Conservation (phyloP, 108 stramenopile species). For the Aureococcus anophagefferens region DNA sequence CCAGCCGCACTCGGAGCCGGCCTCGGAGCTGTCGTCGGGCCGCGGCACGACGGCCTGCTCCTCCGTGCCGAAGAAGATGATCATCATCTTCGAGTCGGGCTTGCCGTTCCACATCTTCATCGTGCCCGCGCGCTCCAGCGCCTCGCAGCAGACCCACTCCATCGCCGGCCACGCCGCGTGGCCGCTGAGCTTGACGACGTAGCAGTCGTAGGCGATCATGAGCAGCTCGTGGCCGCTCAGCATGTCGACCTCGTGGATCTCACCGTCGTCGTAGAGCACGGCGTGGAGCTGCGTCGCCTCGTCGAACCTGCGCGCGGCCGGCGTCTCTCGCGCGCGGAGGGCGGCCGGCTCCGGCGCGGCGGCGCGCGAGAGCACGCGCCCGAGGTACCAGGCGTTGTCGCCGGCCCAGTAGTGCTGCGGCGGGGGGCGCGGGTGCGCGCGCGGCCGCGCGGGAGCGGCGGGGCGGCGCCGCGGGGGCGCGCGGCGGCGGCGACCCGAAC, state of each 20-base stretch:
- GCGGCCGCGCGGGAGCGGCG: too few relatives aligned
- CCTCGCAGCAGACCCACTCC: too few relatives aligned
- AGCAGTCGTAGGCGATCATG: not conserved
- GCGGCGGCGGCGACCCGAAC: too few relatives aligned
- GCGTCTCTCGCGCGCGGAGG: too few relatives aligned
- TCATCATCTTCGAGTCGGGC: not conserved
- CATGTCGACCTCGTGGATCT: not conserved
- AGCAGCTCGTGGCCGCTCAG: not conserved
- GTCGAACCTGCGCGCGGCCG: too few relatives aligned
- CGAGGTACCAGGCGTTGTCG: not conserved
- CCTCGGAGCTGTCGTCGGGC: too few relatives aligned
- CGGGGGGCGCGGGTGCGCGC: too few relatives aligned
- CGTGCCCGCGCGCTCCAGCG: too few relatives aligned
- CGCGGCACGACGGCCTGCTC: not conserved
- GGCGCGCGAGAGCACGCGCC: not conserved
- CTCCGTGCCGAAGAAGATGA: not conserved
- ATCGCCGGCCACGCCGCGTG: not conserved
- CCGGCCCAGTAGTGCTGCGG: not conserved
- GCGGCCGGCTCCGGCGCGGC: too few relatives aligned
- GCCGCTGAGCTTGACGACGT: not conserved
- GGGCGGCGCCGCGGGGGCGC: too few relatives aligned
- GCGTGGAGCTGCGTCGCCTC: not conserved
- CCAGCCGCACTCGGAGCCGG: too few relatives aligned
- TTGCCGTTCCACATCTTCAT: too few relatives aligned
- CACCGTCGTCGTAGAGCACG: not conserved